phyloP scores from a whole-genome alignment of 805 yeast species.

The Teunomyces pallodes region DNA sequence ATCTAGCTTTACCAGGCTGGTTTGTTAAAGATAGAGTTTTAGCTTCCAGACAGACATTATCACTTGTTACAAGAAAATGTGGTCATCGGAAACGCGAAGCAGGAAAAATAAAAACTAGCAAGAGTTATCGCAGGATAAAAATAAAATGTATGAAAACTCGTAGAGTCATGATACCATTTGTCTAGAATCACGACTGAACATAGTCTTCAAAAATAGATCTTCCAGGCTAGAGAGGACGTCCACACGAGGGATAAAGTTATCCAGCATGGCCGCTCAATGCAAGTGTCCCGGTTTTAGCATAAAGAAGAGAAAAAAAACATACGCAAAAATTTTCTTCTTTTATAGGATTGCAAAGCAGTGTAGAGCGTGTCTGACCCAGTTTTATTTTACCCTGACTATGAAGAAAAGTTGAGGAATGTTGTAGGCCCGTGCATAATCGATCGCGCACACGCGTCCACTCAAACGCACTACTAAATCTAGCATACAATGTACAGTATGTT shows the following conservation, averaged over 20 bases:
- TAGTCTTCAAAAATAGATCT: conserved; percentile 9
- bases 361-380: not conserved
- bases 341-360: not conserved
- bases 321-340: not conserved
- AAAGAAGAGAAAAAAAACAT: not conserved
- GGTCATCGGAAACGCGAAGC: not conserved
- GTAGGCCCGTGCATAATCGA: not conserved
- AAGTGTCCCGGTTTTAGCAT: conserved; percentile 11
- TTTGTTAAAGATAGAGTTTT: not conserved
- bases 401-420: not conserved
- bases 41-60: not conserved
- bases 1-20: not conserved
- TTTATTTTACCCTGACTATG: not conserved
- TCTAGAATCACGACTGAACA: conserved; percentile 12
- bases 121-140: not conserved
- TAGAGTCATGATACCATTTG: conserved; percentile 10
- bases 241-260: conserved; percentile 13
- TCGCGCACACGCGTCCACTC: not conserved
- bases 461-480: not conserved
- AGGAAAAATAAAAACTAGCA: not conserved
- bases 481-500: not conserved
- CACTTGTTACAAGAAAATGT: not conserved
- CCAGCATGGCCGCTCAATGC: conserved; percentile 17
- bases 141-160: conserved; percentile 7
- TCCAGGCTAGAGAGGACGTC: conserved; percentile 17